These are phyloP conservation scores for Zygnema circumcarinatum DNA, from an alignment of 139 green algal genomes.

Conservation along the genomic window DNA sequence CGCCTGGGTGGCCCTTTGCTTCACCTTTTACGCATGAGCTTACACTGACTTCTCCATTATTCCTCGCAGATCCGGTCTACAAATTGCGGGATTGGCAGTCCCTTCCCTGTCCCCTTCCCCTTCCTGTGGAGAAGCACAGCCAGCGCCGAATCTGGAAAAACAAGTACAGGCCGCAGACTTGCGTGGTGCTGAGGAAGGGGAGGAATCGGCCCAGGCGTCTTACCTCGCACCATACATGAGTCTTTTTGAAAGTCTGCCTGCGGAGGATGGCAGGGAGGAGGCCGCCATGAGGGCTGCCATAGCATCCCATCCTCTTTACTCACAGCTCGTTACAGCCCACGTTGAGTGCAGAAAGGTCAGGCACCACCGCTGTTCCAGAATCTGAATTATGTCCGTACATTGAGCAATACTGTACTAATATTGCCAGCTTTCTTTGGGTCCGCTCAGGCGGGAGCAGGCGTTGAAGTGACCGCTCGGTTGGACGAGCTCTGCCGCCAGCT, in stretches of 20 bases:
- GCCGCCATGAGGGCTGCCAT: conserved; percentile 8
- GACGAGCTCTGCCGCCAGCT: neutral
- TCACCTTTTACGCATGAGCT: too few species aligned
- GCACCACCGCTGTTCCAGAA: too few species aligned
- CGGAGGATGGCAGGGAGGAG: neutral
- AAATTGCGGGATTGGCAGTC: too few species aligned
- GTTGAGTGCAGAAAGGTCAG: conserved; percentile 1
- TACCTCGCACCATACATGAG: neutral
- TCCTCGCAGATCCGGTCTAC: too few species aligned
- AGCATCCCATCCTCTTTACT: neutral
- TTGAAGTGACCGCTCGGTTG: neutral
- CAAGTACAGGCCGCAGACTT: neutral
- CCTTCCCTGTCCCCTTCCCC: too few species aligned
- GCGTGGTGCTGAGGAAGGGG: neutral
- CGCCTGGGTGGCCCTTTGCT: too few species aligned
- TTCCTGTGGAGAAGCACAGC: too few species aligned
- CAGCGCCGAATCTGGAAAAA: too few species aligned
- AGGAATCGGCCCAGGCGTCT: neutral
- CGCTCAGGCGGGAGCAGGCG: neutral
- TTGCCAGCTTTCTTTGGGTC: too few species aligned
- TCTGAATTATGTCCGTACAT: neutral
- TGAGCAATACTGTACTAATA: neutral
- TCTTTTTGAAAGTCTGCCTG: neutral
- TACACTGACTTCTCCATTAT: too few species aligned
- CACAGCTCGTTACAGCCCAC: conserved; percentile 11